Percentiles rank a stretch among this genome's conserved stretches.
Conservation (phyloP, 768 basidiomycete species). For the Trametes coccinea region DNA sequence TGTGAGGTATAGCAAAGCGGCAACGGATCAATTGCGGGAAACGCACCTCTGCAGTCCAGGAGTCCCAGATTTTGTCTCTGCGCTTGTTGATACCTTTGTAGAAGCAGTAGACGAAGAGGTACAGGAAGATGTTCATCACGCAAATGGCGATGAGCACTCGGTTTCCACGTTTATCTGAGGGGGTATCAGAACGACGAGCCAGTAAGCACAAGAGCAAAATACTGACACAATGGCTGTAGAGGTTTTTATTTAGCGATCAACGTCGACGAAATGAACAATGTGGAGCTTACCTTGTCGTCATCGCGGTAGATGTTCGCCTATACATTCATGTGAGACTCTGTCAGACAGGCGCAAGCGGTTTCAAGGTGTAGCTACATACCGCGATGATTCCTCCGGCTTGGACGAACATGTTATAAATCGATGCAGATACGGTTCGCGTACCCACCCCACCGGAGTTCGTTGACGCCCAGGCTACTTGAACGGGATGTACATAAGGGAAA, state of each 20-base stretch:
- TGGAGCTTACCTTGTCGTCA: conserved; percentile 39
- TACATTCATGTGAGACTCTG: background rate
- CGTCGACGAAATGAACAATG: background rate
- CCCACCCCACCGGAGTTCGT: conserved; percentile 62
- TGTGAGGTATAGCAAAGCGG: background rate
- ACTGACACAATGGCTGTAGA: conserved; percentile 30
- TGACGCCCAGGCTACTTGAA: conserved; percentile 54
- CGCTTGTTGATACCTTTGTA: conserved; percentile 52
- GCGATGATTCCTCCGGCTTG: conserved; percentile 52
- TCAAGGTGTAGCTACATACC: conserved; percentile 32
- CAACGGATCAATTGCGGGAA: background rate
- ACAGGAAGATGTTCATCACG: conserved; percentile 54
- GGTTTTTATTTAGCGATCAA: background rate
- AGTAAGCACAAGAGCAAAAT: too few relatives aligned
- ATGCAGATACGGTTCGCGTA: conserved; percentile 47
- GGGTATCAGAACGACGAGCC: background rate
- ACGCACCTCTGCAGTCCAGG: conserved; percentile 42
- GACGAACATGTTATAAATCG: conserved; percentile 67
- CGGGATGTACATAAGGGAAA: conserved; percentile 39
- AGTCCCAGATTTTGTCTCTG: conserved; percentile 53
- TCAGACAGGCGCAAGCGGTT: background rate
- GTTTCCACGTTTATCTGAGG: conserved; percentile 60
- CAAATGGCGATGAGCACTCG: conserved; percentile 53
- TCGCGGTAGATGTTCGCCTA: conserved; percentile 58
- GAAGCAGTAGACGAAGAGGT: conserved; percentile 53